Evolutionary conservation across 768 basidiomycete species (phyloP).

Genomic region (Mycena venus): DNA sequence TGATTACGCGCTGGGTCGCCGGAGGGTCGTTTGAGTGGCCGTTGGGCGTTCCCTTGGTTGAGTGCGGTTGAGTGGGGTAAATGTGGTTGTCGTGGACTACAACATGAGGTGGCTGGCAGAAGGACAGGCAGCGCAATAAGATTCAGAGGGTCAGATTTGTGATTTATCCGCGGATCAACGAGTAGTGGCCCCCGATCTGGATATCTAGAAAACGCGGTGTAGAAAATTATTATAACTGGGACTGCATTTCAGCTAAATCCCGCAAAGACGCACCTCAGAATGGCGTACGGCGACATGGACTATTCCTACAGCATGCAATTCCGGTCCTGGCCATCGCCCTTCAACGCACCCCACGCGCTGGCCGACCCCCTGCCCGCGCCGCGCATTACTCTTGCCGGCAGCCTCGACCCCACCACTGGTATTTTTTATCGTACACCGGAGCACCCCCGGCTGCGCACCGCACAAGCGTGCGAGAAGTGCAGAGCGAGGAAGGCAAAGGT

Average conservation of each 20-base stretch:
- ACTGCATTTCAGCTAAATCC: background rate
- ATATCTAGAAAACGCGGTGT: background rate
- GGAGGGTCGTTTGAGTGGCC: background rate
- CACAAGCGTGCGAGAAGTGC: conserved; percentile 84
- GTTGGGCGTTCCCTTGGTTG: background rate
- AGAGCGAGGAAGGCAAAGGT: conserved; percentile 83
- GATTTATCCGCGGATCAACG: background rate
- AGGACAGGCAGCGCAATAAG: background rate
- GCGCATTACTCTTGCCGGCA: conserved; percentile 63
- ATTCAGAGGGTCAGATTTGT: background rate
- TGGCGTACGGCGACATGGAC: background rate
- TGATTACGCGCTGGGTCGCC: conserved; percentile 24
- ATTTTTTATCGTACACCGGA: conserved; percentile 76
- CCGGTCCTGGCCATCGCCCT: background rate
- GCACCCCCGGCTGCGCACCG: conserved; percentile 75
- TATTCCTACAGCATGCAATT: background rate
- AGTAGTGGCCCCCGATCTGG: background rate
- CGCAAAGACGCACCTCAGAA: background rate
- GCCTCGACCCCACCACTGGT: conserved; percentile 74
- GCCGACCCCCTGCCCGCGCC: background rate
- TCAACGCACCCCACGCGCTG: background rate
- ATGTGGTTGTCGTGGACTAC: background rate
- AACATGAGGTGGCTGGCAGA: background rate
- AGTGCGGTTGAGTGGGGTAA: background rate
- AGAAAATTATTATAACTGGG: conserved; percentile 1